phyloP scores from a whole-genome alignment of 2,329 filamentous ascomycete genomes.

The Neospermospora avenae region DNA sequence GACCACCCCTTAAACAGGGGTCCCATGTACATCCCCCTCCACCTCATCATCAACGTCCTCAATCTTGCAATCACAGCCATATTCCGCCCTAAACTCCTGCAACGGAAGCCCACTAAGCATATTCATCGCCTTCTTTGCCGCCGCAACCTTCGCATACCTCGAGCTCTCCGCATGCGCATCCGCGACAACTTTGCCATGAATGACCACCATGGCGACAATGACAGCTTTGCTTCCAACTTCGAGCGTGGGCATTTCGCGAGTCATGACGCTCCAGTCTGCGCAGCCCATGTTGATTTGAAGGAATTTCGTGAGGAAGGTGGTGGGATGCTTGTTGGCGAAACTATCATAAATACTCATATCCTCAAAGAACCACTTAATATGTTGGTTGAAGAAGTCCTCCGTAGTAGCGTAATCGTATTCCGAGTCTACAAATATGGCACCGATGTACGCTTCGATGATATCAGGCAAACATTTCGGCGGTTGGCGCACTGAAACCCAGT shows the following conservation, averaged over 20 bases:
- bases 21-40: conserved; percentile 18
- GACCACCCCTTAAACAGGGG: conserved; percentile 11
- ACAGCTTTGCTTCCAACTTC: conserved; percentile 40
- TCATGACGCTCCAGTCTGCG: conserved; percentile 48
- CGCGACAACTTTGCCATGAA: conserved; percentile 69
- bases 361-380: conserved; percentile 74
- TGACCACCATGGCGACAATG: conserved; percentile 69
- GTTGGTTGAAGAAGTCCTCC: conserved; percentile 69
- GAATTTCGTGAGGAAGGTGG: conserved; percentile 65
- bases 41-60: conserved; percentile 16
- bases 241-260: conserved; percentile 41
- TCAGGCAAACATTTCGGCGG: conserved; percentile 79
- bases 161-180: conserved; percentile 59
- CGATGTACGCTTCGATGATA: conserved; percentile 83
- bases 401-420: conserved; percentile 73
- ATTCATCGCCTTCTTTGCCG: conserved; percentile 56
- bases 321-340: conserved; percentile 83
- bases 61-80: conserved; percentile 59
- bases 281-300: conserved; percentile 67
- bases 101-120: conserved; percentile 43
- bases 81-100: conserved; percentile 57
- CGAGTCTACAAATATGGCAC: conserved; percentile 88
- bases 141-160: conserved; percentile 69
- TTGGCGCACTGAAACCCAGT: conserved; percentile 61
- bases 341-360: conserved; percentile 86